phyloP scores from a whole-genome alignment of 768 basidiomycete species.

The Phaeolepiota aurea region DNA sequence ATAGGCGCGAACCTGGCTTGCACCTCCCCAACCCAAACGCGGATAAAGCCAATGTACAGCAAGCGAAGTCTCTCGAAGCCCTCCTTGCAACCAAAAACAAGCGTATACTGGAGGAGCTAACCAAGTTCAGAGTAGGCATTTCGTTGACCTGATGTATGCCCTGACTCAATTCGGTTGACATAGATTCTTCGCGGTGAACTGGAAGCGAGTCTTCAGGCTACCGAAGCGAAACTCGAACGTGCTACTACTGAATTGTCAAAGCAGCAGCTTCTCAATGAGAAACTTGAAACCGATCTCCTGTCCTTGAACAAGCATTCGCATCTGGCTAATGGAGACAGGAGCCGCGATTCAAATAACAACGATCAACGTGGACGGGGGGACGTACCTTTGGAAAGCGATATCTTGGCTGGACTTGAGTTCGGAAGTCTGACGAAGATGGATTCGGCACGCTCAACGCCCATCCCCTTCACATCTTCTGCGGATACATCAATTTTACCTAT shows the following conservation, averaged over 20 bases:
- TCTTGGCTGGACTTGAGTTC: slow-evolving; percentile 67
- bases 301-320: slow-evolving; percentile 59
- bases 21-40: slow-evolving; percentile 87
- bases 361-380: slow-evolving; percentile 8
- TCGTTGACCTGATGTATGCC: neutral
- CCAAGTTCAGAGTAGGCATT: slow-evolving; percentile 69
- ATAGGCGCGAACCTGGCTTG: slow-evolving; percentile 36
- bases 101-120: slow-evolving; percentile 84
- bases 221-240: slow-evolving; percentile 48
- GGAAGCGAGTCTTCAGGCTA: slow-evolving; percentile 52
- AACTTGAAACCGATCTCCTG: slow-evolving; percentile 85
- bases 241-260: slow-evolving; percentile 65
- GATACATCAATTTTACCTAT: slow-evolving; percentile 97
- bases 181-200: slow-evolving; percentile 83
- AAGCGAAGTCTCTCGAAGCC: slow-evolving; percentile 80
- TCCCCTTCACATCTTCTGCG: slow-evolving; percentile 65
- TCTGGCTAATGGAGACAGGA: neutral
- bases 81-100: slow-evolving; percentile 93
- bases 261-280: slow-evolving; percentile 77
- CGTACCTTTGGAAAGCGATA: slow-evolving; percentile 28
- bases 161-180: neutral
- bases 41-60: slow-evolving; percentile 67
- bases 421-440: slow-evolving; percentile 40
- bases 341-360: slow-evolving; percentile 21
- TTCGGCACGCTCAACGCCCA: slow-evolving; percentile 47